Conservation (phyloP, 768 basidiomycete species). For the Calocybe gangraenosa region DNA sequence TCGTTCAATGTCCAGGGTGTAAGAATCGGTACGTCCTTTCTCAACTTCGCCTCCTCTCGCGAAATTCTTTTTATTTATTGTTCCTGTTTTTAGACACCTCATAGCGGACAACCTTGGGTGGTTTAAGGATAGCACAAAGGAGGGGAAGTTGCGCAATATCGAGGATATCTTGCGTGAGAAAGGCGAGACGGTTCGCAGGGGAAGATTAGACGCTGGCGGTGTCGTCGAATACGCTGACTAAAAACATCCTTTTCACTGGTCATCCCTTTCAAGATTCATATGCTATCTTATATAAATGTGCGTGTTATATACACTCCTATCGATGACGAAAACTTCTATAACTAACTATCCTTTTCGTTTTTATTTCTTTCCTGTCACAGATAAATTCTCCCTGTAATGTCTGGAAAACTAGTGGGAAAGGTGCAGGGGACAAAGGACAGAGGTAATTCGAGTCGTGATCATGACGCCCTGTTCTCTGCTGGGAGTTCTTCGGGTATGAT, state of each 20-base stretch:
- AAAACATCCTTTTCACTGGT: background rate
- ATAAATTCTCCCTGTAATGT: too few relatives aligned
- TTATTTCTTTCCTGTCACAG: too few relatives aligned
- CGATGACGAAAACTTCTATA: too few relatives aligned
- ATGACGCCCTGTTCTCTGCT: slow-evolving; percentile 1
- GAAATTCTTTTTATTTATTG: background rate
- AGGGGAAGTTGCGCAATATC: slow-evolving; percentile 70
- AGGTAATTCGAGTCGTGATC: background rate
- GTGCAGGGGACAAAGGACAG: too few relatives aligned
- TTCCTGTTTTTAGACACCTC: slow-evolving; percentile 50
- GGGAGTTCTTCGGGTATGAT: slow-evolving; percentile 52
- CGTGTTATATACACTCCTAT: too few relatives aligned
- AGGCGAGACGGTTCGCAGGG: slow-evolving; percentile 69
- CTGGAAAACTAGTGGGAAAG: too few relatives aligned
- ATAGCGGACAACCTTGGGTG: slow-evolving; percentile 90
- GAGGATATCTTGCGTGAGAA: slow-evolving; percentile 77
- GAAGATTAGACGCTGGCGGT: slow-evolving; percentile 43
- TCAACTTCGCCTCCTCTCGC: background rate
- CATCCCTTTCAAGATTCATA: too few relatives aligned
- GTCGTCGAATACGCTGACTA: slow-evolving; percentile 48
- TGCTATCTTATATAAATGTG: too few relatives aligned
- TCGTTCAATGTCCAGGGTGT: slow-evolving; percentile 90
- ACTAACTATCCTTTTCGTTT: too few relatives aligned
- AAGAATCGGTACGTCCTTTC: slow-evolving; percentile 64
- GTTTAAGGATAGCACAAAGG: slow-evolving; percentile 81